Evolutionary conservation across 106 monocot species (phyloP).

Genomic region (Xerophyta viscosa): DNA sequence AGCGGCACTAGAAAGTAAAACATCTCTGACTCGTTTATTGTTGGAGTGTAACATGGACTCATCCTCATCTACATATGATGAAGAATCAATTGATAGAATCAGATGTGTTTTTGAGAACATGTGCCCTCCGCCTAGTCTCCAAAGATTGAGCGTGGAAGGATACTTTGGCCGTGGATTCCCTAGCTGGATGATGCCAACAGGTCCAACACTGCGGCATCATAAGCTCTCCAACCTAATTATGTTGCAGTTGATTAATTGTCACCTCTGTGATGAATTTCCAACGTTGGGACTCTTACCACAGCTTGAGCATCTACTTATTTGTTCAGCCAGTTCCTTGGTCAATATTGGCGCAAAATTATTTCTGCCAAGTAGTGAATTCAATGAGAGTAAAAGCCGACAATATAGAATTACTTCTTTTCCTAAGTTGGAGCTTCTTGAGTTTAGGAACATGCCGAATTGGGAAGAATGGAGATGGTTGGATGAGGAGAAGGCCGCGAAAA

Average conservation of each 20-base stretch:
- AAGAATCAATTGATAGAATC: constrained; percentile 1
- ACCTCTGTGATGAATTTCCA: no score
- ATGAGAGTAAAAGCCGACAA: neutral
- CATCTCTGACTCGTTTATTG: neutral
- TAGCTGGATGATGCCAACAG: no score
- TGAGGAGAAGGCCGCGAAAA: neutral
- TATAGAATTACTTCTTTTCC: constrained; percentile 1
- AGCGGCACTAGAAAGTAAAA: neutral
- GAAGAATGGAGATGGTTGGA: neutral
- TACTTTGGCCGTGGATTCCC: no score
- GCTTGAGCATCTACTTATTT: no score
- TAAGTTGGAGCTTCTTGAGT: neutral
- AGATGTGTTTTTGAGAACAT: no score
- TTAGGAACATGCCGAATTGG: neutral
- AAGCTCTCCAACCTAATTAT: no score
- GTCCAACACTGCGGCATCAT: no score
- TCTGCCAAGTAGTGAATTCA: neutral
- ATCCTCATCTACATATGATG: no score
- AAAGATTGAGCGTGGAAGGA: no score
- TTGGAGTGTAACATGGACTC: neutral
- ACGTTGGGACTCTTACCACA: no score
- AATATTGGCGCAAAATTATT: constrained; percentile 23
- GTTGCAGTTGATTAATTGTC: no score
- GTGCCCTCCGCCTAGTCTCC: no score
- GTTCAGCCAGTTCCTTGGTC: neutral